Evolutionary conservation across 2,329 filamentous ascomycete genomes (phyloP), one percentile per base, ranked within the genome.

Genomic region (Venturia nashicola): DNA sequence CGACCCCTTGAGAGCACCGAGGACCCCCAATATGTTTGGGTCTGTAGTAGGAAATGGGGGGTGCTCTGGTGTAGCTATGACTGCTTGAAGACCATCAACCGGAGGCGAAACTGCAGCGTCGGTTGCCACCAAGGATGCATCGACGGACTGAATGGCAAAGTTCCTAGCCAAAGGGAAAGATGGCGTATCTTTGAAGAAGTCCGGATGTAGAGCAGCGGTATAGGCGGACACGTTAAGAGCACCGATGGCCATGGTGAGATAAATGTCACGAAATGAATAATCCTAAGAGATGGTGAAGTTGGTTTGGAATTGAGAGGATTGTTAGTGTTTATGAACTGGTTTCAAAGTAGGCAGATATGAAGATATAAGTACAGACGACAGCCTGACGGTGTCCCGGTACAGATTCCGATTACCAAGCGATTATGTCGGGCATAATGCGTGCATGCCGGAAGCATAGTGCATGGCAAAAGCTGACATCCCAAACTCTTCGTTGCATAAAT

Each of bases 1-100:
- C 0, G 67, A 65, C 42, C 72, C 73, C 5, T 42, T 66, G 62
- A 75, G 73, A 16, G 68, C 59, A 20, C 55, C 20, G 0, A 74
- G 63, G 3, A 71, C 67, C n/a, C 68, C 72, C 9, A 39, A 18
- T 3, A 59, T 51, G 3, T 51, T 51, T 27, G 46, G 46, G 46
- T 51, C 46, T 51, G 46, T 27, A 27, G 46, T 51, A 27, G 46
- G 46, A 27, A 51, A 51, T 27, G 46, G 46, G 14, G 46, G 46
- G 20, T 51, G 20, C 46, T 51, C 46, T 27, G 46, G 46, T 27
- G 46, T 51, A 5, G 46, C 20, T 51, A 51, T 51, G 12, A 51
- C 9, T 7, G 46, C 46, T 27, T 51, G 46, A 16, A 51, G 46
- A 51, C 46, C 46, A 27, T 51, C 23, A 51, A 9, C 46, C 27